Evolutionary conservation across 208 protist genomes (phyloP), one percentile per base, ranked within the genome.

Genomic region (Crithidia mellificae): DNA sequence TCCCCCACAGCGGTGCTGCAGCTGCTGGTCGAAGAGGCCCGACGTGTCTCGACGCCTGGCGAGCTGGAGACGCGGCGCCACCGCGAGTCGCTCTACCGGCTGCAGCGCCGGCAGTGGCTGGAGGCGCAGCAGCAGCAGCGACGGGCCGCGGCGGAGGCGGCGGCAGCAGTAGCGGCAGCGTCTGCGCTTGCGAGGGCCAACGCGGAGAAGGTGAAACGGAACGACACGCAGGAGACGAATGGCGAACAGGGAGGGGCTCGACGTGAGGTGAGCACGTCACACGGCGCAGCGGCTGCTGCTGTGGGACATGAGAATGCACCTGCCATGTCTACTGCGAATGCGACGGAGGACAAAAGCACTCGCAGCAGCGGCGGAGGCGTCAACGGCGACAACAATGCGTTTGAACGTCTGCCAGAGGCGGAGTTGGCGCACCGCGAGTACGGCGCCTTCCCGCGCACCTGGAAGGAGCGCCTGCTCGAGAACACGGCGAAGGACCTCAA

Each of bases 21-120:
- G 52, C 63, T 83, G 29, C 72, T 83, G 22, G 30, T 78, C 24
- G 72, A 83, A 63, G 67, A 78, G 72, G 66, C 72, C 7, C 27
- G 36, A 20, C 66, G 53, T 2, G 72, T 72, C 39, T 58, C 67
- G 17, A 52, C 44, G 11, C 77, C 77, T 0, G 77, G 72, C 17
- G 77, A 74, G 51, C 34, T 72, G 39, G 66, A 62, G 44, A 7
- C 34, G 22, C 71, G 77, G 24, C 44, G 25, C 7, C 67, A 63
- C 29, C 64, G 66, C 17, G 77, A 72, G 46, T 32, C 51, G 8
- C 0, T 74, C 0, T 82, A 82, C 53, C 62, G 58, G 4, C 50
- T 41, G 47, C 49, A 68, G 59, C 56, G 30, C 15, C 59, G 49
- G 15, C 56, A 70, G 39, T 81, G 76, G 76, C 20, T 65, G 47